Evolutionary conservation across 352 stramenopile species (phyloP).

Genomic region (Globisporangium cederbergense): DNA sequence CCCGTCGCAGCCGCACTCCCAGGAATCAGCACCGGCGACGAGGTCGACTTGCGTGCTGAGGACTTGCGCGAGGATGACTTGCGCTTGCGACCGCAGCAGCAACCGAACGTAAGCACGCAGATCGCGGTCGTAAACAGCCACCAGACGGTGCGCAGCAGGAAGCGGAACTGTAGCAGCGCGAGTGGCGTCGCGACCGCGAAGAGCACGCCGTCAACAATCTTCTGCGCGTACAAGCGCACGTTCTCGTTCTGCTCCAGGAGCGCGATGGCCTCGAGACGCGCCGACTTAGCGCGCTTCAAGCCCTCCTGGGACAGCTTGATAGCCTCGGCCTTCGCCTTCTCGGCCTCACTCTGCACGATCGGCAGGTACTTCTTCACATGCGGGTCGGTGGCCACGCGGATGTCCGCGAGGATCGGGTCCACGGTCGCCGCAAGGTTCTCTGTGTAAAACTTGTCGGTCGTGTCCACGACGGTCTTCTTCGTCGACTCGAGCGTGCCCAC

Average conservation of each 20-base stretch:
- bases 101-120: conserved; percentile 49
- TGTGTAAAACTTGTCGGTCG: conserved; percentile 56
- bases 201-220: conserved; percentile 62
- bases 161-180: conserved; percentile 41
- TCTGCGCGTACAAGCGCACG: conserved; percentile 55
- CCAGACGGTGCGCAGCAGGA: conserved; percentile 49
- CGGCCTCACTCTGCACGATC: conserved; percentile 42
- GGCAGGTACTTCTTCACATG: conserved; percentile 56
- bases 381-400: conserved; percentile 45
- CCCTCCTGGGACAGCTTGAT: conserved; percentile 41
- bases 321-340: conserved; percentile 33
- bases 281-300: conserved; percentile 39
- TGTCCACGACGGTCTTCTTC: conserved; percentile 42
- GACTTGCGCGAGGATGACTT: conserved; percentile 37
- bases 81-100: conserved; percentile 53
- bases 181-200: conserved; percentile 44
- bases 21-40: conserved; percentile 17
- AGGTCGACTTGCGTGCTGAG: conserved; percentile 20
- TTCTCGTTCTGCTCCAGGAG: conserved; percentile 59
- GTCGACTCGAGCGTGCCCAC: conserved; percentile 43
- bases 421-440: conserved; percentile 66
- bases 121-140: conserved; percentile 52
- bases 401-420: conserved; percentile 52
- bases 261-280: conserved; percentile 45
- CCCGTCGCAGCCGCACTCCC: not conserved